phyloP scores from a whole-genome alignment of 2,329 filamentous ascomycete genomes.

The Torrubiellomyces zombiae region DNA sequence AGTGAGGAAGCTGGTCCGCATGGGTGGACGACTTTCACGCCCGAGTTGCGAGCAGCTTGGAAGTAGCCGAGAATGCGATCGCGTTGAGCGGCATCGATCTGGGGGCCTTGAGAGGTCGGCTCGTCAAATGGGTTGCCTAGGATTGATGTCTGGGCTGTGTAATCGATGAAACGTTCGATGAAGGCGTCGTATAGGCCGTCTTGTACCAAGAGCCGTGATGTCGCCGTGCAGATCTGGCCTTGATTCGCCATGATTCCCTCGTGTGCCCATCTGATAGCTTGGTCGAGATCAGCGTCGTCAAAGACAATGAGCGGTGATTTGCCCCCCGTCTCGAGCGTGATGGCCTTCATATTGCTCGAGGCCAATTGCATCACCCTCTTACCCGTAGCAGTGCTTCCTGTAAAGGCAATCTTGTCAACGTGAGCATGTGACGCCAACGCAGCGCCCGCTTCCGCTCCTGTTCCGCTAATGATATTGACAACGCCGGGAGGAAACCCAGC shows the following conservation, averaged over 20 bases:
- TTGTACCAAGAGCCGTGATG: slow-evolving; percentile 42
- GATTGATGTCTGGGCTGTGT: slow-evolving; percentile 35
- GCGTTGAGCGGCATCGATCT: slow-evolving; percentile 47
- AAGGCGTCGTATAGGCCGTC: slow-evolving; percentile 41
- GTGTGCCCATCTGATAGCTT: slow-evolving; percentile 37
- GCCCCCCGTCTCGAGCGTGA: slow-evolving; percentile 43
- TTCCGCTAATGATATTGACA: slow-evolving; percentile 53
- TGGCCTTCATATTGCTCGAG: slow-evolving; percentile 39
- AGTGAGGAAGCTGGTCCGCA: slow-evolving; percentile 1
- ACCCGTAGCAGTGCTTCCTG: slow-evolving; percentile 51
- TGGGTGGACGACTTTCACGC: slow-evolving; percentile 29
- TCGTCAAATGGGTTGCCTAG: slow-evolving; percentile 49
- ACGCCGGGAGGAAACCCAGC: slow-evolving; percentile 60
- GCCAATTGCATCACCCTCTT: slow-evolving; percentile 56
- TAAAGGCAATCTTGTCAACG: slow-evolving; percentile 59
- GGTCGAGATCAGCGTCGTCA: slow-evolving; percentile 43
- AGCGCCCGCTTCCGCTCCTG: slow-evolving; percentile 44
- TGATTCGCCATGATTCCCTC: slow-evolving; percentile 34
- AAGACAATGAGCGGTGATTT: slow-evolving; percentile 45
- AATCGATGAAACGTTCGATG: slow-evolving; percentile 40
- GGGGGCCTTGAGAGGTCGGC: slow-evolving; percentile 50
- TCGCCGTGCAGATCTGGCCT: slow-evolving; percentile 44
- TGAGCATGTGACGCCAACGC: slow-evolving; percentile 46
- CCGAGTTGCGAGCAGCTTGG: slow-evolving; percentile 43
- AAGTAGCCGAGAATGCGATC: slow-evolving; percentile 50